Conservation (phyloP, 495 filamentous ascomycete species). For the Neurospora sp. region DNA sequence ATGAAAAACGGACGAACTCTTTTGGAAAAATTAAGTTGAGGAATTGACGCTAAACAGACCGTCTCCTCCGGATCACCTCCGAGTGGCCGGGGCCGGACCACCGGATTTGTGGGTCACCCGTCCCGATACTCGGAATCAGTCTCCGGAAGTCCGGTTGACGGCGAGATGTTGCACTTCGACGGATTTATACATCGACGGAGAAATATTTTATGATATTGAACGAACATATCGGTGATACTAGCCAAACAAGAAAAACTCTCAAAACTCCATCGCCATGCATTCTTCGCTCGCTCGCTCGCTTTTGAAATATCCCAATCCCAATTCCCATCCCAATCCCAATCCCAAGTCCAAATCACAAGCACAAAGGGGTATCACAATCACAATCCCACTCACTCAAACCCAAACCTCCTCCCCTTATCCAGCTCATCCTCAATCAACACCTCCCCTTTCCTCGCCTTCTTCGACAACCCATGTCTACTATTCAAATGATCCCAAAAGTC, state of each 20-base stretch:
- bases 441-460: constrained; percentile 5
- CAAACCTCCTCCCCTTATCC: constrained; percentile 21
- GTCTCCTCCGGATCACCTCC: not conserved
- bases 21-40: fast-evolving
- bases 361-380: not conserved
- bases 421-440: constrained; percentile 17
- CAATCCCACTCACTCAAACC: not conserved
- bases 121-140: not conserved
- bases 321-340: no score
- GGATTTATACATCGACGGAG: not conserved
- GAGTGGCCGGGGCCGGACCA: not conserved
- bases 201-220: not conserved
- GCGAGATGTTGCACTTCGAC: not conserved
- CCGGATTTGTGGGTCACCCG: not conserved
- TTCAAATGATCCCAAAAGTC: constrained; percentile 23
- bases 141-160: not conserved
- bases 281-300: not conserved
- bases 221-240: not conserved
- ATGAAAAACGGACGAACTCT: not conserved
- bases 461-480: constrained; percentile 10
- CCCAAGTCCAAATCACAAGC: not conserved
- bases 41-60: not conserved
- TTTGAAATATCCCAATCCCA: no score
- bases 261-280: not conserved
- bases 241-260: not conserved